Conservation (phyloP, 306 rosid genomes). For the Malus sylvestris region DNA sequence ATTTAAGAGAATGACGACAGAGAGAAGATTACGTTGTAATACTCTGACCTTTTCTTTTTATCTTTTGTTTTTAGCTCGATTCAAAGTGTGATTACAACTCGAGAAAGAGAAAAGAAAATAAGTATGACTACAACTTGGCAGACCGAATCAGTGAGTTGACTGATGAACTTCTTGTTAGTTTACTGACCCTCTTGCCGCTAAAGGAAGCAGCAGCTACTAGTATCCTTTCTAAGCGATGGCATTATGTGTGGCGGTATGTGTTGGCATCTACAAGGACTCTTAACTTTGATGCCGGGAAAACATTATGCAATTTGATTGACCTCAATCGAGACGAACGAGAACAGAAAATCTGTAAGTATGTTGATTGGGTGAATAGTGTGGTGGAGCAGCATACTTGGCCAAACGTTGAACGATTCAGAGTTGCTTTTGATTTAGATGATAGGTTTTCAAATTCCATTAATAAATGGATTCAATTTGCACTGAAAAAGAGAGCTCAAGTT, state of each 20-base stretch:
- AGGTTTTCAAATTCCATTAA: background rate
- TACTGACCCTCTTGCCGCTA: background rate
- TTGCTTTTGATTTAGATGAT: background rate
- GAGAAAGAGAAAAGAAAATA: background rate
- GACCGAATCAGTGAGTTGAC: background rate
- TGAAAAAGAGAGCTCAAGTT: background rate
- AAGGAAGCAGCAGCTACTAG: background rate
- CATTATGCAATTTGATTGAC: background rate
- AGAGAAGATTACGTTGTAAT: background rate
- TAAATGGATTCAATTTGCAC: background rate
- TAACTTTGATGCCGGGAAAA: slow-evolving; percentile 1
- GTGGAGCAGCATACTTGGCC: background rate
- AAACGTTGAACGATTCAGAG: background rate
- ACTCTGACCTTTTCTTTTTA: background rate
- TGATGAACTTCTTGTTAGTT: background rate
- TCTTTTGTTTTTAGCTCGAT: background rate
- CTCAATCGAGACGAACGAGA: background rate
- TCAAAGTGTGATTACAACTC: background rate
- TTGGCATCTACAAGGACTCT: background rate
- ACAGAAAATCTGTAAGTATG: background rate
- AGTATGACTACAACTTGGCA: background rate
- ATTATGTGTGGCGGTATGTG: background rate
- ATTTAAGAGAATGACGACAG: background rate
- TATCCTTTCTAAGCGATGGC: slow-evolving; percentile 1
- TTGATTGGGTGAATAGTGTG: background rate